phyloP scores from a whole-genome alignment of 2,329 filamentous ascomycete genomes.

The Claviceps sp. region DNA sequence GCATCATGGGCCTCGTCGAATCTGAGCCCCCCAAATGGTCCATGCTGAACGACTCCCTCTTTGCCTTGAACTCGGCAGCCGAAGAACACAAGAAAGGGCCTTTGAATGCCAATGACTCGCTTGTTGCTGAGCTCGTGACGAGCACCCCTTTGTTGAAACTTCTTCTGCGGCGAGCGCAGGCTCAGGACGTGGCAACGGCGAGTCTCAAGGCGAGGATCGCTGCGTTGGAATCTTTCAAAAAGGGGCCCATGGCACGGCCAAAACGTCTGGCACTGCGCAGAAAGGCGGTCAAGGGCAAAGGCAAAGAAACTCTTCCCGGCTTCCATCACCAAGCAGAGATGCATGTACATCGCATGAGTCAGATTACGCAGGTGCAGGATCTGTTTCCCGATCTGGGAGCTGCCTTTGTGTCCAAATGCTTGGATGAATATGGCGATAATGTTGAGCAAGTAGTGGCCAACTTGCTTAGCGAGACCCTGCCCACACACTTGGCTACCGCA shows the following conservation, averaged over 20 bases:
- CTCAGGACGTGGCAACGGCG: slow-evolving; percentile 33
- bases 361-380: slow-evolving; percentile 84
- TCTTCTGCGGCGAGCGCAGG: slow-evolving; percentile 40
- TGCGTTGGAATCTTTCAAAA: slow-evolving; percentile 46
- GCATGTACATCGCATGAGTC: slow-evolving; percentile 70
- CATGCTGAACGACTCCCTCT: slow-evolving; percentile 70
- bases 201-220: slow-evolving; percentile 48
- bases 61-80: slow-evolving; percentile 60
- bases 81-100: slow-evolving; percentile 47
- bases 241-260: slow-evolving; percentile 37
- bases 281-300: slow-evolving; percentile 56
- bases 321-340: slow-evolving; percentile 34
- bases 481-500: slow-evolving; percentile 48
- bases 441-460: slow-evolving; percentile 70
- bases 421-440: slow-evolving; percentile 68
- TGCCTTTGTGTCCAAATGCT: slow-evolving; percentile 63
- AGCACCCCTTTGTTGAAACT: slow-evolving; percentile 62
- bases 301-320: slow-evolving; percentile 20
- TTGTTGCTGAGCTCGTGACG: slow-evolving; percentile 73
- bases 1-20: slow-evolving; percentile 57
- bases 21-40: slow-evolving; percentile 56
- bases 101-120: slow-evolving; percentile 47
- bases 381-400: slow-evolving; percentile 80
- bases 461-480: slow-evolving; percentile 65
- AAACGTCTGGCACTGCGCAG: slow-evolving; percentile 31